Base-by-base conservation (phyloP, 2,329 filamentous ascomycete species). In the Claviceps sp. region DNA sequence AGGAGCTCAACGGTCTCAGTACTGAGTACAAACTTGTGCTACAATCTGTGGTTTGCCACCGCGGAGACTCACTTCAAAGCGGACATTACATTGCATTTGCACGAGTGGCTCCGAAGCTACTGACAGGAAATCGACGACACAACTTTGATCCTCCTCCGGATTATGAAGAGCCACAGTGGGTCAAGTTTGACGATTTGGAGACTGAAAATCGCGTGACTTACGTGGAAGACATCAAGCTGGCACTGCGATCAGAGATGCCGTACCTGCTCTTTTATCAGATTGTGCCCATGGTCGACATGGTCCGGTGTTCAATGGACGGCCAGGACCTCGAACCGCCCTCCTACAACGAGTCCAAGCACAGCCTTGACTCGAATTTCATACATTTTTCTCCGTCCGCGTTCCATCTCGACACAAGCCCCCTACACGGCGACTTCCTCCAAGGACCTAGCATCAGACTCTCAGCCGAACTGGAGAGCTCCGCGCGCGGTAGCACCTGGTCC, bases 191-290 rank as follows among this genome's bases (percentile, higher is more conserved):
- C 63, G 93, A 98, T 64, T 73, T 97, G n/a, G 63, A 68, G 30
- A 71, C 80, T 1, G 72, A 78, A 39, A 76, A 82, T 52, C 80
- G 91, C 26, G 85, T 97, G 3, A 76, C 75, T 0, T 76, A 85
- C 51, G 82, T 96, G 48, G 81, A 94, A 60, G 85, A 96, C 56
- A 80, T 84, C 59, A 83, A 87, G 55, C 70, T 84, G 58, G 84
- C 87, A 0, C 70, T 97, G 48, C 84, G 81, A 58, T 78, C 85
- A n/a, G 90, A 96, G 65, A 94, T 89, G 65, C 91, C 93, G 0
- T 97, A 97, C 64, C 77, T 97, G 6, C 73, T 98, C 0, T 97
- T 97, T 67, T 98, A 96, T 62, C 91, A 96, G 65, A 87, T 97
- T 42, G 79, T 94, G 34, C 90, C 91, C 0, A 89, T 94, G 61